A percentile compares a stretch with the other conserved stretches of the same genome.
Evolutionary conservation across 2,329 filamentous ascomycete genomes (phyloP).

Genomic region (Phialophora chinensis): DNA sequence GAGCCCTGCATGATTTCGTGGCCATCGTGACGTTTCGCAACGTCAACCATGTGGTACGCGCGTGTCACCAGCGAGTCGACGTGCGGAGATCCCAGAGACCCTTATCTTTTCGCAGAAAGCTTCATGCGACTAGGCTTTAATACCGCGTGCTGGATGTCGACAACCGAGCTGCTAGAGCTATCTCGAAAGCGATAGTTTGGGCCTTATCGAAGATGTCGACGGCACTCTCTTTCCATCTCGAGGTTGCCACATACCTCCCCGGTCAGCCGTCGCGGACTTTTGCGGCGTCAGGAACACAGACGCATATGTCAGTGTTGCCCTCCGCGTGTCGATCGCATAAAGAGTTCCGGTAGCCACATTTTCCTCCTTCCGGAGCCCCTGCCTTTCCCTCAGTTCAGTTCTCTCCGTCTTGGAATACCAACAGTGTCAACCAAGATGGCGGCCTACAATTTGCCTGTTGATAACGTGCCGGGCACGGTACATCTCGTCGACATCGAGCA

Average conservation of each 20-base stretch:
- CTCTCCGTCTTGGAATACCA: not conserved
- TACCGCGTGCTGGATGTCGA: not conserved
- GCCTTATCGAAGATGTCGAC: slow-evolving; percentile 14
- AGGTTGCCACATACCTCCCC: not conserved
- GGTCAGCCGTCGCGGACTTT: slow-evolving; percentile 10
- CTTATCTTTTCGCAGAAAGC: slow-evolving; percentile 13
- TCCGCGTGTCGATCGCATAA: slow-evolving; percentile 7
- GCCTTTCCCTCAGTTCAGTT: not conserved
- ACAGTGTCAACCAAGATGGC: slow-evolving; percentile 17
- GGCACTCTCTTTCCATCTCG: slow-evolving; percentile 8
- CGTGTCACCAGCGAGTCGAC: not conserved
- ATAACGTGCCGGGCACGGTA: slow-evolving; percentile 46
- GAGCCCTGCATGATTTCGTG: not conserved
- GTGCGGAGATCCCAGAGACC: slow-evolving; percentile 11
- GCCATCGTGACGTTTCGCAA: not conserved
- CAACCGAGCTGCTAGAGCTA: slow-evolving; percentile 1
- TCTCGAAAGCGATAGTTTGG: not conserved
- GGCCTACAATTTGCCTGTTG: slow-evolving; percentile 29
- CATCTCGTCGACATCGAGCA: slow-evolving; percentile 47
- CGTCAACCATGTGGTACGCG: slow-evolving; percentile 13
- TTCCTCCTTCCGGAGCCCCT: not conserved
- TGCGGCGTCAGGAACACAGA: slow-evolving; percentile 9
- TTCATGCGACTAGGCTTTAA: slow-evolving; percentile 8
- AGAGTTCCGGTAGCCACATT: not conserved
- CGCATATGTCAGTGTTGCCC: slow-evolving; percentile 2